phyloP scores from a whole-genome alignment of 192 early-diverging fungal genomes.

The Coemansia furcata region DNA sequence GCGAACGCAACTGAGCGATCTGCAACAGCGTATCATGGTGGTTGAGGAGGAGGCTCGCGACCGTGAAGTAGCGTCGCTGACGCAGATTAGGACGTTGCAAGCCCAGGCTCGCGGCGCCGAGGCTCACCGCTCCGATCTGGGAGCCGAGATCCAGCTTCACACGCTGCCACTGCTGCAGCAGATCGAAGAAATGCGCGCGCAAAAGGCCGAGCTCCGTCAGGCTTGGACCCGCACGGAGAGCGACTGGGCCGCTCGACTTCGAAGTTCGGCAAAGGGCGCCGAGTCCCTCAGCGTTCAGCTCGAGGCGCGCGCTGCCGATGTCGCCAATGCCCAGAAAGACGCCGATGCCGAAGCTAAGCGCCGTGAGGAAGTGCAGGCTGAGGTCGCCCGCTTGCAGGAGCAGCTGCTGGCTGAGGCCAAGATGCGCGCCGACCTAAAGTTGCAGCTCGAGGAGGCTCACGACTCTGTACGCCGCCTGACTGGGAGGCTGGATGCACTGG shows the following conservation, averaged over 20 bases:
- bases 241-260: slow-evolving; percentile 20
- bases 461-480: slow-evolving; percentile 14
- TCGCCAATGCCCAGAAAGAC: background rate
- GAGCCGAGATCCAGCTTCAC: slow-evolving; percentile 43
- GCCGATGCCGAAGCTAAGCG: slow-evolving; percentile 14
- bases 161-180: slow-evolving; percentile 49
- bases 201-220: slow-evolving; percentile 33
- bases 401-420: slow-evolving; percentile 57
- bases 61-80: slow-evolving; percentile 34
- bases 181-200: slow-evolving; percentile 44
- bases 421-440: slow-evolving; percentile 41
- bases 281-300: slow-evolving; percentile 15
- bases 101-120: slow-evolving; percentile 39
- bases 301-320: slow-evolving; percentile 1
- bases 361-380: slow-evolving; percentile 5
- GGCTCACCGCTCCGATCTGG: slow-evolving; percentile 27
- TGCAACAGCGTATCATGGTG: slow-evolving; percentile 29
- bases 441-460: slow-evolving; percentile 42
- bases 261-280: slow-evolving; percentile 13
- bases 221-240: slow-evolving; percentile 31
- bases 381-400: slow-evolving; percentile 57
- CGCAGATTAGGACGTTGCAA: slow-evolving; percentile 35
- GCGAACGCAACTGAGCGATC: slow-evolving; percentile 45
- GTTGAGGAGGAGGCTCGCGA: slow-evolving; percentile 42
- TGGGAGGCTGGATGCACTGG: slow-evolving; percentile 18